Conservation (phyloP, 495 filamentous ascomycete species). For the Talaromyces stipitatus region DNA sequence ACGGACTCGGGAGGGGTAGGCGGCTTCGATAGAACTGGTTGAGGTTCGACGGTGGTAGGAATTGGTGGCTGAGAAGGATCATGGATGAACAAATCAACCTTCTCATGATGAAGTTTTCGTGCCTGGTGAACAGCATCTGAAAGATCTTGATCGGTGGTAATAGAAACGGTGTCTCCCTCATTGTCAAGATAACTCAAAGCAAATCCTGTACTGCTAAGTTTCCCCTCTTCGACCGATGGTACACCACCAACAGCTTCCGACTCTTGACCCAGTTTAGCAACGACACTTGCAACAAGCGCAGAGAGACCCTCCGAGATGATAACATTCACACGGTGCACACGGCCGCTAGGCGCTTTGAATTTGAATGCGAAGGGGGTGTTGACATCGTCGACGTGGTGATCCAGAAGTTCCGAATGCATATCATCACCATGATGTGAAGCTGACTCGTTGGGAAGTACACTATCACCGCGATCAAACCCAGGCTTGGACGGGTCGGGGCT, state of each 20-base stretch:
- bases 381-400: constrained; percentile 44
- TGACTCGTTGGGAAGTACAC: constrained; percentile 85
- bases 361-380: constrained; percentile 92
- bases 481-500: constrained; percentile 65
- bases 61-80: constrained; percentile 82
- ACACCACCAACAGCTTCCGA: constrained; percentile 78
- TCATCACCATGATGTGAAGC: constrained; percentile 86
- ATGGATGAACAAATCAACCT: constrained; percentile 96
- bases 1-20: constrained; percentile 50
- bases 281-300: constrained; percentile 72
- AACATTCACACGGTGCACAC: constrained; percentile 88
- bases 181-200: constrained; percentile 96
- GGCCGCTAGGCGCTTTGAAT: constrained; percentile 96
- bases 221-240: constrained; percentile 66
- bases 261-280: constrained; percentile 82
- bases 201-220: constrained; percentile 71
- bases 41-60: constrained; percentile 57
- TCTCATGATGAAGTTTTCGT: constrained; percentile 67
- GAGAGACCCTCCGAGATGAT: constrained; percentile 70
- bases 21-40: constrained; percentile 48
- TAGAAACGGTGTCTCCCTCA: constrained; percentile 94
- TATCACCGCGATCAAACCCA: constrained; percentile 61
- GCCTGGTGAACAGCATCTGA: constrained; percentile 83
- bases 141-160: constrained; percentile 92
- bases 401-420: constrained; percentile 56